Evolutionary conservation across 345 rosid species (phyloP).

Genomic region (Sisymbrium irio): DNA sequence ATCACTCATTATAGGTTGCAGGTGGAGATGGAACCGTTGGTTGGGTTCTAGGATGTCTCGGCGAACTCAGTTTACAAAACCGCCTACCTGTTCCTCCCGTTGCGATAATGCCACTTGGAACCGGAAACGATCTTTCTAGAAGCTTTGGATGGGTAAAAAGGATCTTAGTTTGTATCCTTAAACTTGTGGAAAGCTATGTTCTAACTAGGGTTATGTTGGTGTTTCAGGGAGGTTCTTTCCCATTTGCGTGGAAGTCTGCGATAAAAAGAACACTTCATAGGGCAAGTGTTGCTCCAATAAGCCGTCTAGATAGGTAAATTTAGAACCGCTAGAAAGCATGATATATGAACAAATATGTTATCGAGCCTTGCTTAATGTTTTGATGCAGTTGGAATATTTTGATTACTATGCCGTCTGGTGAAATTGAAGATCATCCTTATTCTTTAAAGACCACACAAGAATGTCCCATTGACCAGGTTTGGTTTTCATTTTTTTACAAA

Average conservation of each 20-base stretch:
- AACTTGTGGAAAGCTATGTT: conserved; percentile 3
- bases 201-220: conserved; percentile 22
- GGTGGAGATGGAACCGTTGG: conserved; percentile 99
- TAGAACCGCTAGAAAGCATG: neutral
- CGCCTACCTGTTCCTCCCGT: conserved; percentile 81
- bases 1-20: conserved; percentile 66
- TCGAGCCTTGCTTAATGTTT: neutral
- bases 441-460: conserved; percentile 67
- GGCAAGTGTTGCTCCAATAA: conserved; percentile 51
- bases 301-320: conserved; percentile 76
- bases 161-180: neutral
- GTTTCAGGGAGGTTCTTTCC: conserved; percentile 88
- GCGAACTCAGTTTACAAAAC: conserved; percentile 53
- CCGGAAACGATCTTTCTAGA: conserved; percentile 91
- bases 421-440: conserved; percentile 68
- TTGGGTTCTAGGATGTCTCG: conserved; percentile 89
- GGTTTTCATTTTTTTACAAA: neutral
- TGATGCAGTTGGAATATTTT: conserved; percentile 71
- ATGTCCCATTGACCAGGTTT: conserved; percentile 61
- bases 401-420: conserved; percentile 68
- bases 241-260: conserved; percentile 94
- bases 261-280: conserved; percentile 70
- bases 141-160: conserved; percentile 87
- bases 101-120: conserved; percentile 89
- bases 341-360: neutral